Evolutionary conservation across 2,329 filamentous ascomycete genomes (phyloP), one percentile per base, ranked within the genome.

Genomic region (Talaromyces rugulosus): DNA sequence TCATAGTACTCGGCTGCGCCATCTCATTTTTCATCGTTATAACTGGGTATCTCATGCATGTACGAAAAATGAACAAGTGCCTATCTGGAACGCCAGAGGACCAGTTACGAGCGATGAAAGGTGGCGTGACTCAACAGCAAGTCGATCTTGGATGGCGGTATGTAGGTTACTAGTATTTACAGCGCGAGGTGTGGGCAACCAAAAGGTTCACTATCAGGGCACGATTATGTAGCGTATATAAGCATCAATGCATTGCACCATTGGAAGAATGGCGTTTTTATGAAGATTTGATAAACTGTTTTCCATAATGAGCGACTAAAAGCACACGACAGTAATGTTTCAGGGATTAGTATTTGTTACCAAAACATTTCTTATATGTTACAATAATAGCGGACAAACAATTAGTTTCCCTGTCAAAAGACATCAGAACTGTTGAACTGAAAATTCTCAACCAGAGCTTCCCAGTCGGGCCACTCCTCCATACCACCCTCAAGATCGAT

Each of bases 1-100:
- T 55, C 1, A 44, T 55, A 60, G 58, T 54, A n/a, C 34, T 60
- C 5, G 58, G 58, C 11, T 54, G 58, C 34, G 58, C 58, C 7
- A 18, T 36, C 31, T 36, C 50, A 42, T 60, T 60, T 28, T 60
- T 60, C 53, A 55, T 60, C 1, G 50, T 60, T 9, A 60, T 60
- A 12, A 28, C 42, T 12, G n/a, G 12, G 5, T 56, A 56, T 28
- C n/a, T 36, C n/a, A 33, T 31, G 16, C 14, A 56, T 23, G 53
- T 56, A 23, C 28, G 53, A 23, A 33, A 6, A 23, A 33, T 56
- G 53, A 56, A 56, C 31, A 56, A 27, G 8, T 36, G 16, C 16
- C 53, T 56, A 34, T 56, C 30, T 31, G 51, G 58, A 5, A 59
- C 58, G 11, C 31, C 50, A 5, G 58, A 59, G 28, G 23, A 42